Evolutionary conservation across 2,329 filamentous ascomycete species (phyloP).

Genomic region (Polytolypa hystricis): DNA sequence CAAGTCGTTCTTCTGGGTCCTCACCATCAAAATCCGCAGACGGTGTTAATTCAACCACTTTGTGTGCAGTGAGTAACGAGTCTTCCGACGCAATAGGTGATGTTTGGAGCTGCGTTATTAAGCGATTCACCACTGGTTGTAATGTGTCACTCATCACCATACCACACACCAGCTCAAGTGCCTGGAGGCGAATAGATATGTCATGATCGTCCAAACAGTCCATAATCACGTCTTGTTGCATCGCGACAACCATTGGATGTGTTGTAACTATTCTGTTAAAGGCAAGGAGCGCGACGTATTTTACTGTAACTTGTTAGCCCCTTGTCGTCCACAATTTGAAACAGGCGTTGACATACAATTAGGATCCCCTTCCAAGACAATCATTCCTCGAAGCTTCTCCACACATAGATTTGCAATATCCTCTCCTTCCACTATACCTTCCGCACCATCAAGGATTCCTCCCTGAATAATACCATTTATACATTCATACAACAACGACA

Average conservation of each 20-base stretch:
- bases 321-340: slow-evolving; percentile 1
- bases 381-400: slow-evolving; percentile 84
- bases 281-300: slow-evolving; percentile 90
- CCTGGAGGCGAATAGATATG: slow-evolving; percentile 88
- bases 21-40: slow-evolving; percentile 48
- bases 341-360: slow-evolving; percentile 54
- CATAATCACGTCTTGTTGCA: slow-evolving; percentile 92
- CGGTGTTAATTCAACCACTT: slow-evolving; percentile 33
- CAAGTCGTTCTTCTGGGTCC: slow-evolving; percentile 44
- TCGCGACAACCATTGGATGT: slow-evolving; percentile 75
- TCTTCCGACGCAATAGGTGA: slow-evolving; percentile 45
- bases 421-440: slow-evolving; percentile 70
- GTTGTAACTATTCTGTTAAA: slow-evolving; percentile 91
- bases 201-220: slow-evolving; percentile 93
- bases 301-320: slow-evolving; percentile 47
- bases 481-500: slow-evolving; percentile 97
- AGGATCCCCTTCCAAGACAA: slow-evolving; percentile 83
- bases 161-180: slow-evolving; percentile 78
- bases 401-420: slow-evolving; percentile 90
- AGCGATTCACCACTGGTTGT: slow-evolving; percentile 67
- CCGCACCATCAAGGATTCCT: slow-evolving; percentile 75
- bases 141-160: slow-evolving; percentile 89
- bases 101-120: slow-evolving; percentile 73
- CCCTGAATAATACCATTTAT: slow-evolving; percentile 98
- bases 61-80: slow-evolving; percentile 27